Evolutionary conservation across 768 basidiomycete genomes (phyloP).

Genomic region (Hygrocybe punicea): DNA sequence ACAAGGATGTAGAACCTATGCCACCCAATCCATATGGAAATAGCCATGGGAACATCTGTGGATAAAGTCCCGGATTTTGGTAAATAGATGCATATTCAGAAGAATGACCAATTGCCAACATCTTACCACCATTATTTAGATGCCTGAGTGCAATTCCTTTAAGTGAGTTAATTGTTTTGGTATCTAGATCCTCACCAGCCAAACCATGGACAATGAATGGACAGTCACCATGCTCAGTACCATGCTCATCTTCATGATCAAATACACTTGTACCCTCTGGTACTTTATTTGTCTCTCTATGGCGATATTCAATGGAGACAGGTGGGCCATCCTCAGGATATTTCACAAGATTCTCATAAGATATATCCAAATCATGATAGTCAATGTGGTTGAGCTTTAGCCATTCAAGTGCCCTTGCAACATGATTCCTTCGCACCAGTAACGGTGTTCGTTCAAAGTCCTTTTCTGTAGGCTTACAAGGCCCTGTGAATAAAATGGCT

Average conservation of each 20-base stretch:
- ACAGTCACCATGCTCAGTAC: slow-evolving; percentile 27
- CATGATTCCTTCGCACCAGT: slow-evolving; percentile 27
- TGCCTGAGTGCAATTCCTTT: slow-evolving; percentile 24
- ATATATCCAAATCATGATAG: slow-evolving; percentile 31
- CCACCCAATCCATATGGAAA: slow-evolving; percentile 32
- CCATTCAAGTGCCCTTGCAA: slow-evolving; percentile 31
- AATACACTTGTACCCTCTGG: slow-evolving; percentile 9
- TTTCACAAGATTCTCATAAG: slow-evolving; percentile 17
- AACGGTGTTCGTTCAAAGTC: slow-evolving; percentile 32
- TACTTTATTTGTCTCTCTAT: background rate
- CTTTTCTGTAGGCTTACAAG: slow-evolving; percentile 20
- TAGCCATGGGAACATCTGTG: slow-evolving; percentile 34
- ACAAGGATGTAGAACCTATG: slow-evolving; percentile 13
- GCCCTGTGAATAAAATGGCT: slow-evolving; percentile 33
- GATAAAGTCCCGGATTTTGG: slow-evolving; percentile 29
- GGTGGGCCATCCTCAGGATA: slow-evolving; percentile 20
- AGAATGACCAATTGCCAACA: slow-evolving; percentile 22
- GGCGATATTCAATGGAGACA: slow-evolving; percentile 21
- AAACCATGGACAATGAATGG: slow-evolving; percentile 40
- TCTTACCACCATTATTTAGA: slow-evolving; percentile 11
- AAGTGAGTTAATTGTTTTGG: slow-evolving; percentile 12
- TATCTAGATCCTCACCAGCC: slow-evolving; percentile 19
- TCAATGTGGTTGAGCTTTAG: slow-evolving; percentile 32
- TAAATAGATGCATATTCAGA: slow-evolving; percentile 16
- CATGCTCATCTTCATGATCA: slow-evolving; percentile 19